Conservation (phyloP, 129 eudicot species). For the Centaurea solstitialis region DNA sequence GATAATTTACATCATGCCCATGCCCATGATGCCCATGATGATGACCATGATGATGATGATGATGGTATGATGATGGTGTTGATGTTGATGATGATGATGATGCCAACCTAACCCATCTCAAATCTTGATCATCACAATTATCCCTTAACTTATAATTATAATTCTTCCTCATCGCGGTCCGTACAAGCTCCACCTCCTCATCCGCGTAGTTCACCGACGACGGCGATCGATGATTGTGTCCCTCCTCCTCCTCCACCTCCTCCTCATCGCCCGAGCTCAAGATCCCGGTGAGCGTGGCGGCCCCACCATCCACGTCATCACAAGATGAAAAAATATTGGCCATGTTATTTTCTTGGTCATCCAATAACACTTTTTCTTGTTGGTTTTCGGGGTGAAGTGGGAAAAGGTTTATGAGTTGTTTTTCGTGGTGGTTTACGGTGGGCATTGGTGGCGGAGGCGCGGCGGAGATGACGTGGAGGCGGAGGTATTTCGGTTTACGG, state of each 20-base stretch:
- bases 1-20: too few relatives aligned
- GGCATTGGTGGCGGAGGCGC: constrained; percentile 28
- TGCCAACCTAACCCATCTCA: constrained; percentile 63
- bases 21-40: background rate
- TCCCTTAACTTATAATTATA: constrained; percentile 35
- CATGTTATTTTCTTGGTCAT: constrained; percentile 48
- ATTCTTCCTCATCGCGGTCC: constrained; percentile 83
- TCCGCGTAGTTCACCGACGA: constrained; percentile 55
- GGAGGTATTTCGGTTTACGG: constrained; percentile 63
- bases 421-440: constrained; percentile 2
- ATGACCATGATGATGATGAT: background rate
- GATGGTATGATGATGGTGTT: background rate
- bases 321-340: constrained; percentile 56
- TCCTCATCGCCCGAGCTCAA: constrained; percentile 31
- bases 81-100: constrained; percentile 33
- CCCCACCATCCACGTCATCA: constrained; percentile 50
- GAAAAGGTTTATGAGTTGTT: constrained; percentile 52
- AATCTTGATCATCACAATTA: constrained; percentile 29
- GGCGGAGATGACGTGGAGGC: constrained; percentile 41
- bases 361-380: background rate
- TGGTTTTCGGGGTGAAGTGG: constrained; percentile 68
- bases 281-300: constrained; percentile 64
- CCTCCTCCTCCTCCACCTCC: constrained; percentile 7
- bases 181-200: constrained; percentile 52
- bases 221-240: constrained; percentile 36